phyloP scores from a whole-genome alignment of 2,329 filamentous ascomycete genomes.

The Penicillium brevicompactum region DNA sequence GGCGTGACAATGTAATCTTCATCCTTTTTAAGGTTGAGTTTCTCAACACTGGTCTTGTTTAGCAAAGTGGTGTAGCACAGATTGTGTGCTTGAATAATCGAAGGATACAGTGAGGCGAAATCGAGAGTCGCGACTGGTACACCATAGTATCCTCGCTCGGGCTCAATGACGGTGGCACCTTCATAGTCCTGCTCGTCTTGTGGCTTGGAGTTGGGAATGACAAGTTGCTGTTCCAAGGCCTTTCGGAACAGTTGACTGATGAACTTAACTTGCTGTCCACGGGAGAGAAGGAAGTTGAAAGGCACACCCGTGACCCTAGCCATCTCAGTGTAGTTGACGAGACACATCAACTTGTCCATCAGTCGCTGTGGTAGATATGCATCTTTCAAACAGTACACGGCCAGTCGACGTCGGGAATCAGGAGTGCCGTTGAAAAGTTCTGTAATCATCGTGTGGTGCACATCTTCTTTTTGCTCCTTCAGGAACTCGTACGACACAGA shows the following conservation, averaged over 20 bases:
- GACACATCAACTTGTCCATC: slow-evolving; percentile 96
- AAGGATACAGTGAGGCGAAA: slow-evolving; percentile 97
- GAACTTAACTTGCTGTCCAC: slow-evolving; percentile 97
- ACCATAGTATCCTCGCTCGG: slow-evolving; percentile 88
- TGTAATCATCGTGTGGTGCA: slow-evolving; percentile 99
- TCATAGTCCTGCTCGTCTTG: slow-evolving; percentile 89
- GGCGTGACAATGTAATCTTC: slow-evolving; percentile 97
- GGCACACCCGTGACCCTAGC: slow-evolving; percentile 98
- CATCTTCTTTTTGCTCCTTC: slow-evolving; percentile 97
- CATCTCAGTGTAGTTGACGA: slow-evolving; percentile 99
- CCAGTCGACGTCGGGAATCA: slow-evolving; percentile 85
- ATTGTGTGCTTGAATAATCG: slow-evolving; percentile 98
- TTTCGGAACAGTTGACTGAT: slow-evolving; percentile 97
- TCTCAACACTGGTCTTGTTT: slow-evolving; percentile 75
- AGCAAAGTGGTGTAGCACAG: slow-evolving; percentile 95
- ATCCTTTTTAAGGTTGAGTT: slow-evolving; percentile 75
- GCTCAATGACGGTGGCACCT: slow-evolving; percentile 97
- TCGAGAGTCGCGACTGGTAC: slow-evolving; percentile 95
- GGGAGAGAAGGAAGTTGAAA: slow-evolving; percentile 88
- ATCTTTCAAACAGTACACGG: slow-evolving; percentile 96
- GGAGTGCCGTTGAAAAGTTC: slow-evolving; percentile 96
- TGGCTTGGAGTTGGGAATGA: slow-evolving; percentile 82
- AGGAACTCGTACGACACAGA: slow-evolving; percentile 94
- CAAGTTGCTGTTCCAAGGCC: slow-evolving; percentile 86
- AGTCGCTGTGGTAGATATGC: slow-evolving; percentile 91